Conservation (phyloP, 1,284 basidiomycete genomes). For the Ceratobasidium sp. region DNA sequence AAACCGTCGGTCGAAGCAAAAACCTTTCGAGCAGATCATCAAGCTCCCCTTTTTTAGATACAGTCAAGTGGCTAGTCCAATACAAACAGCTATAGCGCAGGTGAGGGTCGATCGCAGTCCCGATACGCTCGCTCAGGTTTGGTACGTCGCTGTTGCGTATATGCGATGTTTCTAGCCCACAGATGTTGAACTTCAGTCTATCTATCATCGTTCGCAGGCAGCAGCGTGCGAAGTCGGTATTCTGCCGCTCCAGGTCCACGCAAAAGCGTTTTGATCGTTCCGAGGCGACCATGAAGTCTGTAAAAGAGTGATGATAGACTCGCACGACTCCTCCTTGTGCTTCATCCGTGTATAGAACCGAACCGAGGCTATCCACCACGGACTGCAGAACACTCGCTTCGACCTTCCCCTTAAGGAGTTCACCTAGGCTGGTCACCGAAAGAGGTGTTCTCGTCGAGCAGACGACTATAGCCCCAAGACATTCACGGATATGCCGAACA, state of each 20-base stretch:
- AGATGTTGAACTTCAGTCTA: slow-evolving; percentile 21
- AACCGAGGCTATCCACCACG: slow-evolving; percentile 9
- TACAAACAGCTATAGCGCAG: slow-evolving; percentile 29
- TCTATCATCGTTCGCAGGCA: slow-evolving; percentile 20
- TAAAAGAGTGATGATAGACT: slow-evolving; percentile 36
- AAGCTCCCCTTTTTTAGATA: not conserved
- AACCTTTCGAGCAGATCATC: not conserved
- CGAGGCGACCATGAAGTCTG: slow-evolving; percentile 13
- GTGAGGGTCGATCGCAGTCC: not conserved
- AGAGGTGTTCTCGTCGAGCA: not conserved
- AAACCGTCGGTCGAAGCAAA: slow-evolving; percentile 4
- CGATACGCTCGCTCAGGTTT: slow-evolving; percentile 3
- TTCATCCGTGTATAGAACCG: slow-evolving; percentile 18
- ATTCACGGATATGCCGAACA: not conserved
- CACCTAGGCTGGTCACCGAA: not conserved
- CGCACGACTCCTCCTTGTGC: slow-evolving; percentile 5
- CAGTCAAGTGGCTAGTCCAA: slow-evolving; percentile 16
- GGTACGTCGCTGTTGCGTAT: slow-evolving; percentile 27
- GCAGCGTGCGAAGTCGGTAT: not conserved
- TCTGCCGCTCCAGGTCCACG: not conserved
- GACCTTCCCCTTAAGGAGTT: not conserved
- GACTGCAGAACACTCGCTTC: not conserved
- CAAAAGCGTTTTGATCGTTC: not conserved
- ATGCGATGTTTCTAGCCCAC: slow-evolving; percentile 1
- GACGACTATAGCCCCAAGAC: slow-evolving; percentile 12